Percentiles rank a stretch among this genome's conserved stretches.
Evolutionary conservation across 1,284 basidiomycete species (phyloP).

Genomic region (Veloporphyrellus conicus): DNA sequence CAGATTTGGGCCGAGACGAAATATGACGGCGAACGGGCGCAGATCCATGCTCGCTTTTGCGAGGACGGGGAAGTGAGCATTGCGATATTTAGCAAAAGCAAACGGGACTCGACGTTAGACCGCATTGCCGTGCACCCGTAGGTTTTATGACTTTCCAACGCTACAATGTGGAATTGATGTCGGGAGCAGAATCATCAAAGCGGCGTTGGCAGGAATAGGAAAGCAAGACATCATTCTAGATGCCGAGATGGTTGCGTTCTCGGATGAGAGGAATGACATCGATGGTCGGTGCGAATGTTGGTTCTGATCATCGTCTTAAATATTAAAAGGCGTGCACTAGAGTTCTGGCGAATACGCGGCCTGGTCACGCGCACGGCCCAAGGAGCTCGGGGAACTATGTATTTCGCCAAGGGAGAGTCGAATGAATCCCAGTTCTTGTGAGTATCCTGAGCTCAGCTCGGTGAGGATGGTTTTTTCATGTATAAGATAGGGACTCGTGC

Average conservation of each 20-base stretch:
- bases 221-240: conserved; percentile 66
- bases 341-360: conserved; percentile 67
- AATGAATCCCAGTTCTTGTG: conserved; percentile 23
- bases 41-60: conserved; percentile 71
- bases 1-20: conserved; percentile 82
- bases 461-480: background rate
- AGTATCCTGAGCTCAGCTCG: background rate
- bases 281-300: conserved; percentile 46
- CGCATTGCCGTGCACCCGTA: conserved; percentile 65
- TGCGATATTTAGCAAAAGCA: conserved; percentile 81
- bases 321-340: conserved; percentile 34
- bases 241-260: conserved; percentile 84
- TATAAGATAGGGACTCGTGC: conserved; percentile 36
- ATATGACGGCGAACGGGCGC: conserved; percentile 86
- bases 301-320: background rate
- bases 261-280: conserved; percentile 47
- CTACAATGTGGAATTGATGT: background rate
- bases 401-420: conserved; percentile 14
- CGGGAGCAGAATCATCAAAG: conserved; percentile 51
- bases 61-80: conserved; percentile 44
- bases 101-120: conserved; percentile 73
- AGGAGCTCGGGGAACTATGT: conserved; percentile 41
- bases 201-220: conserved; percentile 47
- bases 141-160: conserved; percentile 20
- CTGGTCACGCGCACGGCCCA: conserved; percentile 55